Percentiles rank a stretch among this genome's conserved stretches.
phyloP scores from a whole-genome alignment of 176 grass and related monocot genomes.

The Tillandsia leiboldiana region DNA sequence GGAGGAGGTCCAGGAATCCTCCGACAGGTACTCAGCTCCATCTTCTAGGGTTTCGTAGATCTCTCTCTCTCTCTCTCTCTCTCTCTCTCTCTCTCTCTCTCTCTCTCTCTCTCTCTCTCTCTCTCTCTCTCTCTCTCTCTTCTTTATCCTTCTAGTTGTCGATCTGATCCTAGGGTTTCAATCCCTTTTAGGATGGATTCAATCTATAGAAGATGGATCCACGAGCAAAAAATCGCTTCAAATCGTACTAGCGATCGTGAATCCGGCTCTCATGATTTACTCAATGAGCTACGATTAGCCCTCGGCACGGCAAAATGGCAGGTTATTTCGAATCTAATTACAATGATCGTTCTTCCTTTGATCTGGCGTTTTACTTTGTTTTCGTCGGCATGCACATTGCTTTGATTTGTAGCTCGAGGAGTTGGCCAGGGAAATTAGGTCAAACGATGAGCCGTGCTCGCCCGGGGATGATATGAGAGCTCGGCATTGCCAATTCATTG shows the following conservation, averaged over 20 bases:
- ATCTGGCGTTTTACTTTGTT: not conserved
- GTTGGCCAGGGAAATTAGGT: constrained; percentile 46
- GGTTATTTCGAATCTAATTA: constrained; percentile 19
- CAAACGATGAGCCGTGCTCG: constrained; percentile 31
- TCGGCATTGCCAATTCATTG: constrained; percentile 47
- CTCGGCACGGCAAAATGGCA: constrained; percentile 25
- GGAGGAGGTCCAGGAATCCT: constrained; percentile 83
- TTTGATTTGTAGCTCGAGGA: constrained; percentile 56
- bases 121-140: not conserved
- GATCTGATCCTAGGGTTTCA: not conserved
- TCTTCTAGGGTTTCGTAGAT: not conserved
- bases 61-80: not conserved
- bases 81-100: not conserved
- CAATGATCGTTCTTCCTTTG: not conserved
- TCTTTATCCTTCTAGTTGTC: constrained; percentile 2
- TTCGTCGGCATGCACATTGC: not conserved
- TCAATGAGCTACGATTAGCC: not conserved
- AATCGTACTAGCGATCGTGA: not conserved
- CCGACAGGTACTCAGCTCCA: constrained; percentile 42
- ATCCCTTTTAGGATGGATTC: constrained; percentile 48
- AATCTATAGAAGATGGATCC: constrained; percentile 55
- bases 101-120: not conserved
- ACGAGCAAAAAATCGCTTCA: constrained; percentile 24
- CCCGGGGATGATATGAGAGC: constrained; percentile 59
- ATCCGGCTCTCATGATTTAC: constrained; percentile 4